Evolutionary conservation across 371 early-diverging fungal species (phyloP), one percentile per base, ranked within the genome.

Genomic region (Dentiscutata heterogama): DNA sequence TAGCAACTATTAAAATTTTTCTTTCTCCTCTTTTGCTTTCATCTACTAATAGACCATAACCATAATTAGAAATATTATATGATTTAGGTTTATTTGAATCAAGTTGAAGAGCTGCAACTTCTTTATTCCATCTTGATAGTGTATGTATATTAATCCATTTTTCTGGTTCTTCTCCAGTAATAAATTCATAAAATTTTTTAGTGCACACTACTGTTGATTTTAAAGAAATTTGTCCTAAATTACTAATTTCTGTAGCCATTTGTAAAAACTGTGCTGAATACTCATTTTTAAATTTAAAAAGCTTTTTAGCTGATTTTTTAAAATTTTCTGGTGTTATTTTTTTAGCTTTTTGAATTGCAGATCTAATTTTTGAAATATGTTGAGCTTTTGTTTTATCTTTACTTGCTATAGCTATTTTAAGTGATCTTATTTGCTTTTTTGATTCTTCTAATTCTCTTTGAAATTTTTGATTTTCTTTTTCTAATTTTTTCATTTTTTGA

Each of bases 91-190:
- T 14, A 56, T 56, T 75, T 75, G 53, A 7, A 4, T 29, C 8
- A 35, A 54, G 20, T 56, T n/a, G 14, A 13, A 75, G 22, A 31
- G 18, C 16, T n/a, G 31, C 75, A 31, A 75, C 56, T 75, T 75
- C 60, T 75, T 75, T 54, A 27, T 75, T 75, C 60, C 60, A 75
- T 29, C 31, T 25, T 53, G 76, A 25, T 35, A 75, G 6, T 29
- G 75, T 75, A 58, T 10, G n/a, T 11, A 5, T 2, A 18, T 54
- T 8, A 58, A 75, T 27, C 25, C 60, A 75, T 58, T 60, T 58
- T 16, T 54, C 31, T 2, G 76, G 60, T 75, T 10, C 14, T 75
- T 75, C 29, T 75, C 14, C 60, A 25, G 60, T 75, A 4, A 75
- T 56, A n/a, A 75, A 75, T 31, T 22, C 14, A 75, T 29, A 75